Percentiles rank a stretch among this genome's conserved stretches.
Conservation (phyloP, 768 basidiomycete species). For the Boletus subparvulus region DNA sequence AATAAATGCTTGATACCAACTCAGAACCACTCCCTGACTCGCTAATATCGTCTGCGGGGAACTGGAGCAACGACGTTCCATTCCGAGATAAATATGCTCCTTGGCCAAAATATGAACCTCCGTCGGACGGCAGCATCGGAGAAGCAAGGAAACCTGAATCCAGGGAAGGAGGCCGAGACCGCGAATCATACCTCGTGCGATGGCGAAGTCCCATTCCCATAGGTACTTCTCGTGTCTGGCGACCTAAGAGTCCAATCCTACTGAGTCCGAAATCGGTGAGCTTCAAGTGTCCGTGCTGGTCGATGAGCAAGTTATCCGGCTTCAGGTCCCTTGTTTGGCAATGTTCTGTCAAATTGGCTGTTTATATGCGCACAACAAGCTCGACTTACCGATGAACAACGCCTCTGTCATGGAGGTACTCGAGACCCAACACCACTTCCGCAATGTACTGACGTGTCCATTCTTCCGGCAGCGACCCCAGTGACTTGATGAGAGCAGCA, state of each 20-base stretch:
- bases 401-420: slow-evolving; percentile 93
- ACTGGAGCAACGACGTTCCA: slow-evolving; percentile 65
- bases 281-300: slow-evolving; percentile 94
- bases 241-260: slow-evolving; percentile 94
- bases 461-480: slow-evolving; percentile 92
- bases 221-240: slow-evolving; percentile 78
- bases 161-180: slow-evolving; percentile 80
- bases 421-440: slow-evolving; percentile 91
- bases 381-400: slow-evolving; percentile 88
- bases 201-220: slow-evolving; percentile 46
- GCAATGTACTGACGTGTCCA: slow-evolving; percentile 98
- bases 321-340: slow-evolving; percentile 78
- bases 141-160: slow-evolving; percentile 80
- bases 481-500: slow-evolving; percentile 91
- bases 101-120: slow-evolving; percentile 81
- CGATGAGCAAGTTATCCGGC: slow-evolving; percentile 97
- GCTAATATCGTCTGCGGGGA: slow-evolving; percentile 74
- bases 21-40: slow-evolving; percentile 88
- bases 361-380: not conserved
- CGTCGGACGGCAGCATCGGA: slow-evolving; percentile 63
- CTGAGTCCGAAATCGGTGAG: slow-evolving; percentile 98
- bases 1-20: slow-evolving; percentile 56
- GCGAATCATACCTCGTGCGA: slow-evolving; percentile 59
- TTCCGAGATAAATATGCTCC: slow-evolving; percentile 59
- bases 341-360: not conserved